Percentiles rank a stretch among this genome's conserved stretches.
phyloP scores from a whole-genome alignment of 352 stramenopile genomes.

The Pythium monospermum region DNA sequence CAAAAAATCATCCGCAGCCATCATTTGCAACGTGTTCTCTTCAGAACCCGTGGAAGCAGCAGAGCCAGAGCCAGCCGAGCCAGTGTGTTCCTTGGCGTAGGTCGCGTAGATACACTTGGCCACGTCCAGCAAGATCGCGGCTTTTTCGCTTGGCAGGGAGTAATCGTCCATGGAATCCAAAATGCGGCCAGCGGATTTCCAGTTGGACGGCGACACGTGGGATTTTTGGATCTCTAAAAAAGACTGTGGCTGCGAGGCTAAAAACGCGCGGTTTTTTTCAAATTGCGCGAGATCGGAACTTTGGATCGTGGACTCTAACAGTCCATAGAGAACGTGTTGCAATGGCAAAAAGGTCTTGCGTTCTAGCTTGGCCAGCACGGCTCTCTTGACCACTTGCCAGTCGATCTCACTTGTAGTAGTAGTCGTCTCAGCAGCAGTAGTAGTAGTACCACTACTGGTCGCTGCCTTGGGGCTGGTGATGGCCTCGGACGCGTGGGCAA shows the following conservation, averaged over 20 bases:
- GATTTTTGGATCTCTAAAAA: constrained; percentile 59
- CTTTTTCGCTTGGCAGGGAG: constrained; percentile 64
- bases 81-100: constrained; percentile 43
- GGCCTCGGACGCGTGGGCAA: constrained; percentile 8
- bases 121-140: constrained; percentile 53
- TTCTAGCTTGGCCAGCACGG: constrained; percentile 57
- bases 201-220: constrained; percentile 50
- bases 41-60: constrained; percentile 1
- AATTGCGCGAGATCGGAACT: constrained; percentile 45
- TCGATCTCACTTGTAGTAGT: constrained; percentile 22
- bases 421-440: not conserved
- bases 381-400: constrained; percentile 45
- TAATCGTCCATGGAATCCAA: constrained; percentile 70
- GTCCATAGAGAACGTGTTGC: constrained; percentile 59
- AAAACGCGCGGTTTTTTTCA: constrained; percentile 39
- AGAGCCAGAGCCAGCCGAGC: too few species aligned
- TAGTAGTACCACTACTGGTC: not conserved
- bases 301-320: constrained; percentile 33
- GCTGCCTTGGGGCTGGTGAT: constrained; percentile 24
- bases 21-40: constrained; percentile 23
- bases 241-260: constrained; percentile 38
- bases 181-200: constrained; percentile 39
- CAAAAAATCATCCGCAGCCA: constrained; percentile 74
- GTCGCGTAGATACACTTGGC: constrained; percentile 73
- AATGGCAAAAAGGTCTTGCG: constrained; percentile 60